Percentiles rank a stretch among this genome's conserved stretches.
Evolutionary conservation across 2,329 filamentous ascomycete genomes (phyloP).

Genomic region (Aspergillus aculeatinus): DNA sequence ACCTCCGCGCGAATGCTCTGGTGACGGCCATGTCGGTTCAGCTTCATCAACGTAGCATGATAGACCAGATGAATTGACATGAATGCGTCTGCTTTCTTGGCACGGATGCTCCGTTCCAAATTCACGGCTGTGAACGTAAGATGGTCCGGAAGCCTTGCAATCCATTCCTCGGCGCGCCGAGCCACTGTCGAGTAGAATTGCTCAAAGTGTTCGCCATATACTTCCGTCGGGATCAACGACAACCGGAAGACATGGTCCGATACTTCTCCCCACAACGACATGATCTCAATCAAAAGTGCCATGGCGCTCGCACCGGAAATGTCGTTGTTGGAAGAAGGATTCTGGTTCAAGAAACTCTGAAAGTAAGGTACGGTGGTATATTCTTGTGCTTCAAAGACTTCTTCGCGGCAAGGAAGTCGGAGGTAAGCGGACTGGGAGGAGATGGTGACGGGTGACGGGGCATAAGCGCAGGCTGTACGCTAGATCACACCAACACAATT

Average conservation of each 20-base stretch:
- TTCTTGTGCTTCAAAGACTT: constrained; percentile 61
- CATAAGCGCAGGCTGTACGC: constrained; percentile 62
- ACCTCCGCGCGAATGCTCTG: constrained; percentile 43
- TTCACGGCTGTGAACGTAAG: constrained; percentile 58
- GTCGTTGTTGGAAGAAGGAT: constrained; percentile 38
- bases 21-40: constrained; percentile 61
- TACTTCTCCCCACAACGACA: constrained; percentile 65
- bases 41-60: constrained; percentile 62
- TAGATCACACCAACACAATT: constrained; percentile 24
- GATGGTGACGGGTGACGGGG: constrained; percentile 55
- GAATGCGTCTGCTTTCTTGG: constrained; percentile 58
- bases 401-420: constrained; percentile 62
- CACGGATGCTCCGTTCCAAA: constrained; percentile 55
- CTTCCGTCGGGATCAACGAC: constrained; percentile 43
- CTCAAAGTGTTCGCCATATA: constrained; percentile 50
- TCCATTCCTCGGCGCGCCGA: constrained; percentile 59
- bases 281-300: constrained; percentile 62
- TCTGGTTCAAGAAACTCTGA: constrained; percentile 52
- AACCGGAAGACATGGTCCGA: constrained; percentile 59
- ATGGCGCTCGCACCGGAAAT: constrained; percentile 51
- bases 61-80: constrained; percentile 67
- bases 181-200: constrained; percentile 54
- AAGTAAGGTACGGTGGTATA: constrained; percentile 62
- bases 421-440: constrained; percentile 66
- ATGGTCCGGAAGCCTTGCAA: constrained; percentile 54